Base-by-base conservation (phyloP, 1,284 basidiomycete genomes). In the Pseudozyma thailandica region DNA sequence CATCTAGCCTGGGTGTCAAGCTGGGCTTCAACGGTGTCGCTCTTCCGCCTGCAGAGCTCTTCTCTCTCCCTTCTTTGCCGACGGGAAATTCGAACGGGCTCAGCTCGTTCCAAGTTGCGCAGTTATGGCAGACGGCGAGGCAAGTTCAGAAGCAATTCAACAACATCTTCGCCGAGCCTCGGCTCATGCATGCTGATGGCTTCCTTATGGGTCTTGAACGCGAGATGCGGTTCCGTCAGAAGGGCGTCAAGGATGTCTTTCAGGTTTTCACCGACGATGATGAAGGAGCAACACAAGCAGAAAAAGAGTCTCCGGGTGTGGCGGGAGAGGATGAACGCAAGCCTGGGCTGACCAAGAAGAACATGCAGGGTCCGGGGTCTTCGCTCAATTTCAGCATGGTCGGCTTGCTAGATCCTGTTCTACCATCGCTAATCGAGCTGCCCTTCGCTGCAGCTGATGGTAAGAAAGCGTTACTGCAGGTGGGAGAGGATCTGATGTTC, bases 361-460 rank as follows among this genome's bases (percentile, higher is more conserved):
- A 72, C 42, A 66, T 72, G 69, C 63, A 72, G 41, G 63, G 69
- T 2, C 69, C 69, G 5, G 76, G 69, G 16, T 69, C 69, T 3
- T 72, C 64, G 20, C 58, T 75, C 57, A 63, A 68, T 45, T 68
- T 62, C 30, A 72, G 65, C 51, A 73, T 73, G 65, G 61, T 73
- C 15, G 65, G 64, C 21, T 54, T 61, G 10, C 38, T 72, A 5
- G 69, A 72, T 41, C 38, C 43, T 8, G 44, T 59, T 3, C 31
- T 72, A 12, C 58, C 55, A 1, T 57, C 51, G 2, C 15, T 13
- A 18, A 46, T 72, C 16, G 45, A 33, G 2, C 33, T 64, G 18
- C 51, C 55, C 2, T 51, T 60, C n/a, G 52, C 10, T 4, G 10
- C 25, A 2, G 20, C n/a, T 7, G 23, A 46, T 8, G 52, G 35